Evolutionary conservation across 768 basidiomycete genomes (phyloP).

Genomic region (Psilocybe cubensis): DNA sequence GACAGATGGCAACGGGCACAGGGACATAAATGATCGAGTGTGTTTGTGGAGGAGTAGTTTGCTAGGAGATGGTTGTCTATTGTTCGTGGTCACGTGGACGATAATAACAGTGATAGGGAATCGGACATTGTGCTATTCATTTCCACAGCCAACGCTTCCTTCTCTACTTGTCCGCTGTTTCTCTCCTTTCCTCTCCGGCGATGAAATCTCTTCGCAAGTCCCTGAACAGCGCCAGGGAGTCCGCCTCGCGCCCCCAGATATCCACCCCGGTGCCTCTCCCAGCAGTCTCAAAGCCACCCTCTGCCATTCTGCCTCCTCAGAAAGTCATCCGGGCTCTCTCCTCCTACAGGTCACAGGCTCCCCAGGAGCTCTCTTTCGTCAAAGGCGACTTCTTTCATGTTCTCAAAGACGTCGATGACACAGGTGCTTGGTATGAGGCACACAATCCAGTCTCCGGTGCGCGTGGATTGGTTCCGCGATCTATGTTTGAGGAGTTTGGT

Average conservation of each 20-base stretch:
- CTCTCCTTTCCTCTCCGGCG: constrained; percentile 15
- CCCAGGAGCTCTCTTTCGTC: constrained; percentile 86
- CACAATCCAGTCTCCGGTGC: constrained; percentile 92
- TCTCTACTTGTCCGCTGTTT: constrained; percentile 9
- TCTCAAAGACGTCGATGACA: constrained; percentile 65
- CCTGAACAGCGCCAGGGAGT: constrained; percentile 67
- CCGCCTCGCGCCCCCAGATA: constrained; percentile 60
- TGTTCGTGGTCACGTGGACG: constrained; percentile 19
- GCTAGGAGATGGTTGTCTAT: constrained; percentile 7
- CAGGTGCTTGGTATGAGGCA: constrained; percentile 85
- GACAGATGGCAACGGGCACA: not conserved
- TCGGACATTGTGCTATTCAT: constrained; percentile 10
- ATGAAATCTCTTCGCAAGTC: constrained; percentile 90
- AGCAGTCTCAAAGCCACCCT: constrained; percentile 68
- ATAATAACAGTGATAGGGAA: constrained; percentile 12
- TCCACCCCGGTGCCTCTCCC: constrained; percentile 73
- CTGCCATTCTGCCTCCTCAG: constrained; percentile 82
- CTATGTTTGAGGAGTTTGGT: constrained; percentile 89
- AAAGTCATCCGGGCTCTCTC: constrained; percentile 91
- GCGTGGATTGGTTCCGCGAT: constrained; percentile 86
- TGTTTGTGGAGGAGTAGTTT: not conserved
- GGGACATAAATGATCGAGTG: not conserved
- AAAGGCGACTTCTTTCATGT: constrained; percentile 99
- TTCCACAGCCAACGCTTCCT: not conserved
- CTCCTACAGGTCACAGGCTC: constrained; percentile 66